These are phyloP conservation scores for Butyriboletus loyo DNA, from an alignment of 768 basidiomycete genomes.

Conservation along the genomic window DNA sequence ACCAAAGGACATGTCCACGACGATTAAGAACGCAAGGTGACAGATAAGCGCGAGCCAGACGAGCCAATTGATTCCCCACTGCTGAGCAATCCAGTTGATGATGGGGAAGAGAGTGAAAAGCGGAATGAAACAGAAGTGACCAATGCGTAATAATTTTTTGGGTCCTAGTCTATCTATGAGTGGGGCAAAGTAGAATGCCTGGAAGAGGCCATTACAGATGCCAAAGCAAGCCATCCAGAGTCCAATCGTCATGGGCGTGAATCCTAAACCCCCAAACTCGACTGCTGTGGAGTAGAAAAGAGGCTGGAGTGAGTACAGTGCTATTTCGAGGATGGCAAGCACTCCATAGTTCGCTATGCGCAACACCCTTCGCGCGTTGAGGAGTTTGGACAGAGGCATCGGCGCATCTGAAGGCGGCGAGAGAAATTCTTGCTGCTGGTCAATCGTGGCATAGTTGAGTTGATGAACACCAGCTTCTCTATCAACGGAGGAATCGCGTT, in stretches of 20 bases:
- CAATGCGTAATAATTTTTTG: conserved; percentile 29
- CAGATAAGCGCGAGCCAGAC: conserved; percentile 29
- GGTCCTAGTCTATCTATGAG: conserved; percentile 30
- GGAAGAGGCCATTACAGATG: conserved; percentile 29
- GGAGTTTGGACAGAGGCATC: conserved; percentile 27
- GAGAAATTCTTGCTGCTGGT: conserved; percentile 4
- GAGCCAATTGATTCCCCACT: conserved; percentile 19
- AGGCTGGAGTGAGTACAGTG: conserved; percentile 34
- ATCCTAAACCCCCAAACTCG: conserved; percentile 36
- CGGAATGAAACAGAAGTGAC: conserved; percentile 27
- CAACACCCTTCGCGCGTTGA: conserved; percentile 27
- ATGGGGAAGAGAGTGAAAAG: conserved; percentile 33
- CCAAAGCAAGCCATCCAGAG: conserved; percentile 36
- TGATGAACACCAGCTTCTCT: conserved; percentile 10
- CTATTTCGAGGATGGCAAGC: conserved; percentile 37
- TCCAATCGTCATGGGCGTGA: conserved; percentile 36
- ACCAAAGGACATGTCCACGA: conserved; percentile 36
- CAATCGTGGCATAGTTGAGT: conserved; percentile 13
- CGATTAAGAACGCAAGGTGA: conserved; percentile 20
- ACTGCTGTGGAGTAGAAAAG: conserved; percentile 40
- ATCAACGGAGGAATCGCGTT: conserved; percentile 8
- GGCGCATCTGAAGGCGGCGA: conserved; percentile 11
- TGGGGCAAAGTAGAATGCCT: conserved; percentile 33
- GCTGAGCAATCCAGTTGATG: conserved; percentile 26
- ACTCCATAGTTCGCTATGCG: conserved; percentile 38